phyloP scores from a whole-genome alignment of 164 flowering plant genomes.

The Dillenia suffruticosa region DNA sequence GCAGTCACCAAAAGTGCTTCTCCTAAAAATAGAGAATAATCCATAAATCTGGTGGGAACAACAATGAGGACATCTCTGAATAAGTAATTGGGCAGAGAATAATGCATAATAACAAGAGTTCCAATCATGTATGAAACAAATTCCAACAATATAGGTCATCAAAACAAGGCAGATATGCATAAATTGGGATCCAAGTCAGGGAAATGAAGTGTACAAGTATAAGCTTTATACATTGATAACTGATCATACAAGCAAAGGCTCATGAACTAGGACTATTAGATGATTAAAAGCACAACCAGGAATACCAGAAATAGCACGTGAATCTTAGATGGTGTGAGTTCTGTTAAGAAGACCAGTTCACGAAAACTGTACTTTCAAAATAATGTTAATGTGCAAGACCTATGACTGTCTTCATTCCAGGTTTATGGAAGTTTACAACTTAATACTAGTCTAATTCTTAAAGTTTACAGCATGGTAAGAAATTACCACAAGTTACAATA shows the following conservation, averaged over 20 bases:
- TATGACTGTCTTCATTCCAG: background rate
- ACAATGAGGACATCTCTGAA: background rate
- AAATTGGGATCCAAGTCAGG: background rate
- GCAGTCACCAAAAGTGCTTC: constrained; percentile 79
- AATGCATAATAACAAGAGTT: background rate
- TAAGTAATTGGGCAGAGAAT: background rate
- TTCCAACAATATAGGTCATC: background rate
- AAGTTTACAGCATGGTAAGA: background rate
- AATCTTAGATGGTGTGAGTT: too few species aligned
- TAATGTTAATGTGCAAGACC: background rate
- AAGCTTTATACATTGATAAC: too few species aligned
- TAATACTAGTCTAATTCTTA: too few species aligned
- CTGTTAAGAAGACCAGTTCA: too few species aligned
- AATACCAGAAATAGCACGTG: too few species aligned
- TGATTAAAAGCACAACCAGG: too few species aligned
- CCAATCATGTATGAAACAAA: background rate
- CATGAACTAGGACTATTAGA: too few species aligned
- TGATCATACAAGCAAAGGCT: too few species aligned
- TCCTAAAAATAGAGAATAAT: constrained; percentile 36
- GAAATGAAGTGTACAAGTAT: background rate
- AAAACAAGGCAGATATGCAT: background rate
- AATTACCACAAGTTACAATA: background rate
- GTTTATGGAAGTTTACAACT: too few species aligned
- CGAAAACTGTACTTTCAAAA: too few species aligned
- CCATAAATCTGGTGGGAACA: background rate